Base-by-base conservation (phyloP, 192 early-diverging fungal species). In the Diversispora eburnea region DNA sequence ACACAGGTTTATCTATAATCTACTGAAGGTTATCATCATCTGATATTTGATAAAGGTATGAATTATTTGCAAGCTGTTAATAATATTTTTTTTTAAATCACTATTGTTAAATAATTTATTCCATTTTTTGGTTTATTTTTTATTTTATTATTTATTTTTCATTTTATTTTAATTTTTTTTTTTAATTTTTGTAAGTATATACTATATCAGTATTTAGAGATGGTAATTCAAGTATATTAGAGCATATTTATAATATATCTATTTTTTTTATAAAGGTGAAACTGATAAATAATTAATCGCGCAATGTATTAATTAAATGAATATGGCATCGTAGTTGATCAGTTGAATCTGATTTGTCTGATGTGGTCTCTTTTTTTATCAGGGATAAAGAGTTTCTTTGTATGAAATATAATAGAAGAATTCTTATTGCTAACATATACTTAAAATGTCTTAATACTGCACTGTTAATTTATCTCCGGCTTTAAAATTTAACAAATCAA, bases 311-410 rank as follows among this genome's bases (percentile, higher is more conserved):
- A 70, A 19, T 88, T 95, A 72, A 82, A 78, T 42, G 79, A 78
- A 8, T 68, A 79, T 15, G 86, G 88, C 47, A 96, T 96, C 71
- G 85, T 98, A 20, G 93, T 94, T 80, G 81, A 92, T 91, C 92
- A 8, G 85, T 94, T 20, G 96, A 98, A 79, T 91, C 93, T 12
- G 96, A 98, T 67, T 69, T 94, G 55, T 88, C 88, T 55, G 83
- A 83, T 25, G 76, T 70, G 57, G 83, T 74, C 46, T 79, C 79
- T 57, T n/a, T n/a, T n/a, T n/a, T n/a, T n/a, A 73, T 84, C 80
- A 22, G 83, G 61, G 82, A 71, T 22, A 74, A 62, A 6, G 70
- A 84, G 25, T n/a, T n/a, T n/a, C n/a, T n/a, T n/a, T n/a, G n/a
- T n/a, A n/a, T n/a, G n/a, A n/a, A n/a, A n/a, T n/a, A n/a, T n/a